Conservation (phyloP, 176 grass and related monocot species). For the Carex scoparia region DNA sequence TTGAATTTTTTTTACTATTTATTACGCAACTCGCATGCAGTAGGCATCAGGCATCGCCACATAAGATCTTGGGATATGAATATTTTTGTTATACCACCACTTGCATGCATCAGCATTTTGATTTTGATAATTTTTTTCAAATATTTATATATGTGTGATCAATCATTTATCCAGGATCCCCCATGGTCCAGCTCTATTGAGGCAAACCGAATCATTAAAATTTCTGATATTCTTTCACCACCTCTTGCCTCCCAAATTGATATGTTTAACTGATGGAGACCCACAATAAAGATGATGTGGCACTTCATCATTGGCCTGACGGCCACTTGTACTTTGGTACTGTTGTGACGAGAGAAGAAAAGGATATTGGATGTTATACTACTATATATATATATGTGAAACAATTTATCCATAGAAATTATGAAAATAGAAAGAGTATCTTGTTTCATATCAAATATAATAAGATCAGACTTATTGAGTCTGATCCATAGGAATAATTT, state of each 20-base stretch:
- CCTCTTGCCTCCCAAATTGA: neutral
- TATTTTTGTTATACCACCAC: neutral
- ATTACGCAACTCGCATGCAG: no score
- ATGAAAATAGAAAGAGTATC: no score
- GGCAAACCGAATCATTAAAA: conserved; percentile 2
- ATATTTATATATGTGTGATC: neutral
- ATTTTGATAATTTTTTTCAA: neutral
- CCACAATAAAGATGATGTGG: neutral
- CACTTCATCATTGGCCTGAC: neutral
- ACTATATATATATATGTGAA: no score
- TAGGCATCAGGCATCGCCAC: neutral
- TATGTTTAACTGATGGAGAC: neutral
- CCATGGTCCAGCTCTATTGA: neutral
- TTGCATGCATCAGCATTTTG: neutral
- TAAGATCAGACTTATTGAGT: no score
- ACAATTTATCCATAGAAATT: no score
- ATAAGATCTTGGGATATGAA: neutral
- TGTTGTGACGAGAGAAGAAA: neutral
- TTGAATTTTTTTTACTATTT: no score
- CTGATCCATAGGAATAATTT: no score
- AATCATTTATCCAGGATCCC: neutral
- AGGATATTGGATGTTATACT: no score
- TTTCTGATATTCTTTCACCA: neutral
- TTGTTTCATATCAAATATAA: no score
- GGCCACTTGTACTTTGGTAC: neutral